Conservation (phyloP, 164 flowering plant genomes). For the Vitis labrusca region DNA sequence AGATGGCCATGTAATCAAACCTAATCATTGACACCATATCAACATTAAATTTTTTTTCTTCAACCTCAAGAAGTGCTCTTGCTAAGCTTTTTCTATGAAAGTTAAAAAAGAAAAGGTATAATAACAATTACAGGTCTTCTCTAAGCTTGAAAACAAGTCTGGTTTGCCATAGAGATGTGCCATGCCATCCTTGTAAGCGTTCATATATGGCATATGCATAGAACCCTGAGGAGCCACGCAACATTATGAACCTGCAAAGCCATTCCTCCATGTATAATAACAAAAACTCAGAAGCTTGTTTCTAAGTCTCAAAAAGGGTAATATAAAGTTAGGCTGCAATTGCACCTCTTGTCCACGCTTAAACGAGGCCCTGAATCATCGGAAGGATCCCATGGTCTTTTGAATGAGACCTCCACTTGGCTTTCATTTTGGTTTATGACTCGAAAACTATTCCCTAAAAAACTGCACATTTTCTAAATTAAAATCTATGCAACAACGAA, state of each 20-base stretch:
- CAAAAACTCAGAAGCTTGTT: not conserved
- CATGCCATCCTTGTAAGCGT: slow-evolving; percentile 39
- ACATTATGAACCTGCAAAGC: slow-evolving; percentile 31
- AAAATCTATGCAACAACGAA: not conserved
- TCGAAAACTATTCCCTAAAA: slow-evolving; percentile 10
- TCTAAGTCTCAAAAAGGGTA: not conserved
- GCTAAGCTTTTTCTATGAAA: not conserved
- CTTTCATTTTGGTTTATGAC: slow-evolving; percentile 19
- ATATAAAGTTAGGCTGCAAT: not conserved
- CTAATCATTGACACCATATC: slow-evolving; percentile 9
- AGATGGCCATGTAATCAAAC: slow-evolving; percentile 40
- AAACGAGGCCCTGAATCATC: slow-evolving; percentile 6
- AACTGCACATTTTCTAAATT: slow-evolving; percentile 7
- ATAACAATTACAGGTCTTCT: slow-evolving; percentile 20
- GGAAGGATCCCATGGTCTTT: slow-evolving; percentile 11
- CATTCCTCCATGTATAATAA: too few species aligned
- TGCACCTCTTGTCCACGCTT: slow-evolving; percentile 26
- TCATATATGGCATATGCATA: slow-evolving; percentile 41
- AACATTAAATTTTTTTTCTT: not conserved
- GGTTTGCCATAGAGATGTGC: slow-evolving; percentile 23
- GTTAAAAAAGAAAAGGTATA: not conserved
- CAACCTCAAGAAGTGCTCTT: too few species aligned
- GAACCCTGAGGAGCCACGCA: slow-evolving; percentile 30
- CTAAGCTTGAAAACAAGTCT: slow-evolving; percentile 35
- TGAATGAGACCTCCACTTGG: slow-evolving; percentile 28